Evolutionary conservation across 441 rosid species (phyloP), one percentile per base, ranked within the genome.

Genomic region (Cnidoscolus chayamansa): DNA sequence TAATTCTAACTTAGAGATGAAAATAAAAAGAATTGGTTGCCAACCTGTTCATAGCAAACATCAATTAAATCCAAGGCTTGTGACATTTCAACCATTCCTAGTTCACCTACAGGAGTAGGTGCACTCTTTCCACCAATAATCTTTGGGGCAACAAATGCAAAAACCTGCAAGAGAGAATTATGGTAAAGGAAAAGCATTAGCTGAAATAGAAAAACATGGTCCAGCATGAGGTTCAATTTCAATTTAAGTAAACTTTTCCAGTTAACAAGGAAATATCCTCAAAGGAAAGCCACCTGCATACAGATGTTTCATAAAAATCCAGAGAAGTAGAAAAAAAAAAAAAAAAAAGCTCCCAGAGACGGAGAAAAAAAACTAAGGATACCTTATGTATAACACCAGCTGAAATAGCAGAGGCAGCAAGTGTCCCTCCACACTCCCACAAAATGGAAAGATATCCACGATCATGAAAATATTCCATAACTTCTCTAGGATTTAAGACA

Each of bases 61-160:
- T 89, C 94, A 30, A 85, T 84, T 55, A 94, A 75, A 80, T 94
- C 89, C 60, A 92, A 74, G 54, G 98, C 98, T 81, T 94, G 98
- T 64, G 97, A 80, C 98, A 94, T 92, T 85, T 94, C 97, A 73
- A 92, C 94, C 98, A 94, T 92, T 68, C 98, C 98, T 70, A 94
- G 97, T 71, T 94, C 98, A 81, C 94, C 92, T 69, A 94, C 96
- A 53, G 98, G 97, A 72, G 98, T 82, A 47, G 92, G 97, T 0
- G 98, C 98, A 77, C 84, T 75, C 54, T 75, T 90, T 64, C 98
- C 97, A 68, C 98, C 97, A 62, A 92, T 90, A 60, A 94, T 92
- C 84, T 94, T 94, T 12, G 98, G 98, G 51, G 96, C 97, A 80
- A 94, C 86, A 63, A 94, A 94, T 68, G 98, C 91, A 86, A 75